These are phyloP conservation scores for Ustilago esculenta DNA, from an alignment of 1,284 basidiomycete genomes.

Conservation along the genomic window DNA sequence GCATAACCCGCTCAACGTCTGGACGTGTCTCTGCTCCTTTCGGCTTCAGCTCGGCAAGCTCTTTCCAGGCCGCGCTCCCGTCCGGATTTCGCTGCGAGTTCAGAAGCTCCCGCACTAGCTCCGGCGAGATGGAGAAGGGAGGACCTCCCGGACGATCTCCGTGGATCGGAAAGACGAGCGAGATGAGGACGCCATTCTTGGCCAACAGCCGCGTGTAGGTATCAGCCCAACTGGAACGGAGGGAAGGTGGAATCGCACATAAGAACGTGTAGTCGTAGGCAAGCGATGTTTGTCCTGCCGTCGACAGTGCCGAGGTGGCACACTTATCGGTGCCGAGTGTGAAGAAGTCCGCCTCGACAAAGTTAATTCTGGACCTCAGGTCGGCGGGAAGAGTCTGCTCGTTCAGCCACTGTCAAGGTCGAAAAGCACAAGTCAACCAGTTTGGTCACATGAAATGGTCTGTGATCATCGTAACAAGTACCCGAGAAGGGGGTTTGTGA, in stretches of 20 bases:
- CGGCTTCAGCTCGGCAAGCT: slow-evolving; percentile 38
- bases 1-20: slow-evolving; percentile 47
- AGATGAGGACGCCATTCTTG: slow-evolving; percentile 44
- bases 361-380: slow-evolving; percentile 17
- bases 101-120: slow-evolving; percentile 38
- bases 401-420: slow-evolving; percentile 34
- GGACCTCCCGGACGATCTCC: slow-evolving; percentile 53
- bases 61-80: slow-evolving; percentile 30
- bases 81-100: slow-evolving; percentile 19
- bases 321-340: slow-evolving; percentile 24
- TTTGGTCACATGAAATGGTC: too few relatives aligned
- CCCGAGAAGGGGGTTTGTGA: neutral
- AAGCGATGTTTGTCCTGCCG: slow-evolving; percentile 17
- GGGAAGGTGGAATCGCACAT: slow-evolving; percentile 52
- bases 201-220: slow-evolving; percentile 48
- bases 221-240: slow-evolving; percentile 45
- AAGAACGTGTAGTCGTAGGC: slow-evolving; percentile 60
- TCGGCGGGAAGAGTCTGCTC: slow-evolving; percentile 17
- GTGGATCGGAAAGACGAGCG: slow-evolving; percentile 54
- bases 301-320: slow-evolving; percentile 13
- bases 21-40: slow-evolving; percentile 33
- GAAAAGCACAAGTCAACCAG: neutral
- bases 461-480: too few relatives aligned
- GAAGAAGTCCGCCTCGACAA: slow-evolving; percentile 51
- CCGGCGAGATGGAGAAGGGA: slow-evolving; percentile 46